Conservation (phyloP, 2,329 filamentous ascomycete genomes). For the Aspergillus spinulosporus region DNA sequence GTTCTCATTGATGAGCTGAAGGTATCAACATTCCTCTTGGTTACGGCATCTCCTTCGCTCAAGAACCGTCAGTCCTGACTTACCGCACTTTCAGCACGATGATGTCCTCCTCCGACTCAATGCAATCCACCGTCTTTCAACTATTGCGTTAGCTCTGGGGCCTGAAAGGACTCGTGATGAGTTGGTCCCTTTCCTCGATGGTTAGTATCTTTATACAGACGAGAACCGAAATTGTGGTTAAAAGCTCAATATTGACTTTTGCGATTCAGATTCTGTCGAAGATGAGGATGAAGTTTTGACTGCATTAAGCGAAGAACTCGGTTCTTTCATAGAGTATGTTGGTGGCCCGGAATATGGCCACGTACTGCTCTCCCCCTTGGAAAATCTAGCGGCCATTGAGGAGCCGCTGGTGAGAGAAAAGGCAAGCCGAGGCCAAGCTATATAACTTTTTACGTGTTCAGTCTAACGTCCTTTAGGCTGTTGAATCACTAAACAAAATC, state of each 20-base stretch:
- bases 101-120: slow-evolving; percentile 97
- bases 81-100: slow-evolving; percentile 69
- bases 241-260: slow-evolving; percentile 25
- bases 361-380: slow-evolving; percentile 91
- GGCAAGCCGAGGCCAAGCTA: slow-evolving; percentile 54
- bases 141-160: slow-evolving; percentile 93
- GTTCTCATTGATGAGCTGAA: slow-evolving; percentile 98
- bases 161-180: slow-evolving; percentile 96
- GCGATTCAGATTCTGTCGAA: slow-evolving; percentile 85
- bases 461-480: slow-evolving; percentile 62
- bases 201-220: slow-evolving; percentile 57
- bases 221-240: slow-evolving; percentile 8
- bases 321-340: slow-evolving; percentile 95
- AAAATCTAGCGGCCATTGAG: slow-evolving; percentile 98
- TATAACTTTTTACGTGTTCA: slow-evolving; percentile 6
- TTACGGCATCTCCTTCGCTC: slow-evolving; percentile 15
- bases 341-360: slow-evolving; percentile 91
- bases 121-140: slow-evolving; percentile 96
- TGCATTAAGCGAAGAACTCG: slow-evolving; percentile 93
- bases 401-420: slow-evolving; percentile 97
- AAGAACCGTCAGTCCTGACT: slow-evolving; percentile 20
- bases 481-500: slow-evolving; percentile 99
- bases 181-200: slow-evolving; percentile 97
- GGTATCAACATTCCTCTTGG: slow-evolving; percentile 56
- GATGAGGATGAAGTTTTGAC: slow-evolving; percentile 98